Evolutionary conservation across 1,284 basidiomycete genomes (phyloP), one percentile per base, ranked within the genome.

Genomic region (Trichosporon ovoides): DNA sequence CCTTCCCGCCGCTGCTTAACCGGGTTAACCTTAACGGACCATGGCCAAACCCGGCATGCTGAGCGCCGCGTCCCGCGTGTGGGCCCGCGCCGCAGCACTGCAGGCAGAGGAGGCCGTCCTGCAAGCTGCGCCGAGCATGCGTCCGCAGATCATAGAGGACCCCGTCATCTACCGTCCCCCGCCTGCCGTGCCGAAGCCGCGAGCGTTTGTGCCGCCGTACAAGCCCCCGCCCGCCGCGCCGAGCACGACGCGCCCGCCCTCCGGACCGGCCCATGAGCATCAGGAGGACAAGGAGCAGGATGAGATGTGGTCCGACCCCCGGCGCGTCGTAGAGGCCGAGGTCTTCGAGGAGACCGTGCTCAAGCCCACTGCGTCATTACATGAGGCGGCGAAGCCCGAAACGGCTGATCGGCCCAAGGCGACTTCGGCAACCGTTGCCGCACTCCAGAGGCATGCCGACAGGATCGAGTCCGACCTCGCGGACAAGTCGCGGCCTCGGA

Each of bases 81-180:
- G 70, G 18, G 68, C 71, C 19, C 67, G 75, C 35, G 64, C 74
- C 24, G 69, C 69, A 3, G 61, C 69, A 10, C 72, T 76, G n/a
- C 72, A 74, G 61, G 57, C 71, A 7, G 75, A 75, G 55, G 72
- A 75, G 55, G 68, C 67, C 3, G 68, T 48, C 43, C 24, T 48
- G 43, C 28, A n/a, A 16, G 43, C 43, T 16, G 69, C 3, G 65
- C 64, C 3, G 57, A 56, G 13, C 49, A 59, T 16, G 55, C 53
- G 9, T 48, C 57, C 34, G 20, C 52, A 48, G 43, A 48, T 48
- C 43, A n/a, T 28, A 22, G 43, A 48, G 43, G 43, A 48, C 43
- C 43, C 43, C 24, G 43, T 48, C 43, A 22, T 48, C 6, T 48
- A 48, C 43, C 22, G 43, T 14, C 43, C 43, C 3, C 43, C 43